These are phyloP conservation scores for Coniochaeta ligniaria DNA, from an alignment of 2,329 filamentous ascomycete genomes.

Conservation along the genomic window DNA sequence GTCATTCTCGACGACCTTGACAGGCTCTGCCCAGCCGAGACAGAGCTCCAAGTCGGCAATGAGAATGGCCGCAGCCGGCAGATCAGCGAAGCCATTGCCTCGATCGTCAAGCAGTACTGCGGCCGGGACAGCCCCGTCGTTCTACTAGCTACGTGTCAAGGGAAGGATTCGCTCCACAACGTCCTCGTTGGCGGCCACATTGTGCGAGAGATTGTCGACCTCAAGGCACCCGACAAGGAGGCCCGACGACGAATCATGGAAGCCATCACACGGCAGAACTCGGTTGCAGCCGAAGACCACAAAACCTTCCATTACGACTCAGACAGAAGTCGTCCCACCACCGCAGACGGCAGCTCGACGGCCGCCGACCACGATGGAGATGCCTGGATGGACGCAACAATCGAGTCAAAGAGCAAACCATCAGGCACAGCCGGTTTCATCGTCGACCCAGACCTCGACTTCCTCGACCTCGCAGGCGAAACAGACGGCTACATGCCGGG, in stretches of 20 bases:
- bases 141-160: conserved; percentile 81
- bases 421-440: conserved; percentile 55
- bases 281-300: conserved; percentile 30
- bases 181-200: conserved; percentile 87
- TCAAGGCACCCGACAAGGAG: conserved; percentile 92
- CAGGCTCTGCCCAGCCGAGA: conserved; percentile 86
- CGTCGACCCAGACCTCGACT: conserved; percentile 72
- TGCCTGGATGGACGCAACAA: conserved; percentile 71
- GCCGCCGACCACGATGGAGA: conserved; percentile 39
- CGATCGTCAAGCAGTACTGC: conserved; percentile 79
- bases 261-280: conserved; percentile 58
- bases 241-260: conserved; percentile 78
- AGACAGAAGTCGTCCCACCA: conserved; percentile 48
- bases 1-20: conserved; percentile 92
- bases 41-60: conserved; percentile 86
- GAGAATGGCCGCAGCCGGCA: conserved; percentile 91
- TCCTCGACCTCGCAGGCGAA: conserved; percentile 85
- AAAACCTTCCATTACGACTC: conserved; percentile 27
- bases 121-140: conserved; percentile 73
- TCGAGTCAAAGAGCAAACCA: conserved; percentile 35
- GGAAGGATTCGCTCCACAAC: conserved; percentile 87
- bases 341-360: conserved; percentile 43
- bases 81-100: conserved; percentile 80
- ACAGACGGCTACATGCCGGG: conserved; percentile 98
- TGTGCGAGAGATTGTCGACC: conserved; percentile 79